phyloP scores from a whole-genome alignment of 169 alveolate species.

The Eimeria praecox region DNA sequence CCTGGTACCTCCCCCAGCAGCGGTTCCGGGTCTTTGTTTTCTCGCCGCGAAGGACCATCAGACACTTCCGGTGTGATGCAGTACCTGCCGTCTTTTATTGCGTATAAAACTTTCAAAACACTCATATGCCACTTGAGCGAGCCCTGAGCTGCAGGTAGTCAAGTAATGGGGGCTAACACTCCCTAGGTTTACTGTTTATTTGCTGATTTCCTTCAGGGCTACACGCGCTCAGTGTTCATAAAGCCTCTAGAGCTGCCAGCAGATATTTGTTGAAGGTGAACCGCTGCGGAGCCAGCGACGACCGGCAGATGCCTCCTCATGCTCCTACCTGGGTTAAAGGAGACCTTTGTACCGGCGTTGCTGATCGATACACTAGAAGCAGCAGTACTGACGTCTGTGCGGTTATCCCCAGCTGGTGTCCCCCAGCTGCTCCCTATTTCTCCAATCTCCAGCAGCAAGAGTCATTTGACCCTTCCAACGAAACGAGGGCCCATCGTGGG shows the following conservation, averaged over 20 bases:
- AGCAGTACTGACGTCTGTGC: conserved; percentile 52
- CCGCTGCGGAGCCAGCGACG: conserved; percentile 53
- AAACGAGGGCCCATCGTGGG: neutral
- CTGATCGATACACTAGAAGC: conserved; percentile 50
- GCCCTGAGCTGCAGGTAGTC: neutral
- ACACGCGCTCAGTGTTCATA: neutral
- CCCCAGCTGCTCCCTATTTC: neutral
- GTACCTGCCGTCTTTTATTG: too few species aligned
- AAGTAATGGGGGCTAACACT: neutral
- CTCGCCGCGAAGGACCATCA: conserved; percentile 47
- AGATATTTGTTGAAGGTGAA: neutral
- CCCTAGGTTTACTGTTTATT: neutral
- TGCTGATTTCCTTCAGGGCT: conserved; percentile 15
- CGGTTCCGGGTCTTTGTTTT: conserved; percentile 7
- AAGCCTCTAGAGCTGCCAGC: conserved; percentile 12
- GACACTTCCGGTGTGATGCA: conserved; percentile 12
- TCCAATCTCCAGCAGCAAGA: conserved; percentile 10
- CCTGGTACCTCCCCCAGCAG: conserved; percentile 42
- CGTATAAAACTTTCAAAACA: neutral
- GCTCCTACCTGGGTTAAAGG: conserved; percentile 9
- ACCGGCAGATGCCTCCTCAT: conserved; percentile 4
- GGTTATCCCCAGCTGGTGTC: neutral
- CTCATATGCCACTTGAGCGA: neutral
- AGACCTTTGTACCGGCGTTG: neutral
- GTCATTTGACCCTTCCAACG: conserved; percentile 6